Base-by-base conservation (phyloP, 352 stramenopile genomes). In the Pythium insidiosum region DNA sequence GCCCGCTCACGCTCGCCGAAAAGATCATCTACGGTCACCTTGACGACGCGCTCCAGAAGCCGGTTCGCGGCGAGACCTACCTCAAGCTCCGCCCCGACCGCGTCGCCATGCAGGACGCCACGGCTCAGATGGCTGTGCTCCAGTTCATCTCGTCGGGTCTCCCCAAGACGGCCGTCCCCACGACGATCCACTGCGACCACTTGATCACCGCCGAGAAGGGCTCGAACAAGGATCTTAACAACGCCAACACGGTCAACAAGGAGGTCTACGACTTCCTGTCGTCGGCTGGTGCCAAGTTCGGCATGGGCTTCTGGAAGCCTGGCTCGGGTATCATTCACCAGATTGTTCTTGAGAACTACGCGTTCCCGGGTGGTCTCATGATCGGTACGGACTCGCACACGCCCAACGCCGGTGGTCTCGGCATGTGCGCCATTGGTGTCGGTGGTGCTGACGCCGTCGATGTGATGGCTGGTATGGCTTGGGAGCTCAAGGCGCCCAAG, bases 1-100 rank as follows among this genome's bases (percentile, higher is more conserved):
- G 85, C 51, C 88, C 88, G 25, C 53, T 97, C 44, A 97, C 88
- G 52, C 80, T 96, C 35, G 77, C 85, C 34, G 88, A 97, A 60
- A 97, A 97, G 78, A 97, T 97, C 58, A 90, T 97, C 58, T 97
- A 96, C 72, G 84, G 84, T 38, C 88, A 97, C 76, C 73, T 97
- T 67, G 84, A 96, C 56, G 74, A 95, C 56, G 54, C 84, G 47
- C 77, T 84, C 51, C 77, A 80, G 40, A 64, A 81, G 38, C 70
- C 86, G 10, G 83, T 90, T 39, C 79, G 85, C 31, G 88, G 88
- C 22, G 74, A 96, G 67, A 96, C 88, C 21, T 97, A 96, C 69
- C 66, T 96, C 26, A 96, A 96, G 78, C 71, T 97, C 38, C 76
- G 84, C 49, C 88, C 88, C 21, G 88, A 97, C 67, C 82, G 88